Base-by-base conservation (phyloP, 768 basidiomycete species). In the Russula lepida region DNA sequence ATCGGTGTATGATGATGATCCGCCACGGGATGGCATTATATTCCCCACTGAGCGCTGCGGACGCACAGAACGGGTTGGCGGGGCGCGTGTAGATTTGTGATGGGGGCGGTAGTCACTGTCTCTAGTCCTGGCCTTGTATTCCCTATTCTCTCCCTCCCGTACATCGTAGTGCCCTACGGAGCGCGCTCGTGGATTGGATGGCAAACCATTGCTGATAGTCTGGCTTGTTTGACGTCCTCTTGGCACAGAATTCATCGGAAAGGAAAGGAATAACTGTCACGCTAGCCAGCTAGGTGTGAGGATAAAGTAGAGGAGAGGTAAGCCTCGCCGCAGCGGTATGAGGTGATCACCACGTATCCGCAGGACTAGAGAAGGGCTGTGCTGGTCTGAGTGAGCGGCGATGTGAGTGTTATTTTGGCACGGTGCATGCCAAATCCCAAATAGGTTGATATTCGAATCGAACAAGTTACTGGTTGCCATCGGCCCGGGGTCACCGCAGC, bases 161-260 rank as follows among this genome's bases (percentile, higher is more conserved):
- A 15, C 32, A 33, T 62, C 56, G 27, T 41, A n/a, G 7, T 71
- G 68, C 37, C 72, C 71, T 1, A 62, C 66, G 3, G 76, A 74
- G 58, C 76, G 77, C 53, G 77, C 70, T 33, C 73, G 72, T 17
- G 76, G 77, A 54, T 66, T 74, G 46, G 72, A 69, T 44, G 78
- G 78, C 37, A 79, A 71, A 43, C 78, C 77, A 23, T 67, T 66
- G 6, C 23, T 9, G 21, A 30, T 35, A n/a, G 46, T 41, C 49
- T 46, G 48, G 23, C 56, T 37, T 27, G 46, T 25, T 48, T 51
- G 30, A 19, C 65, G 63, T 48, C 52, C 54, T 5, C 17, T 39
- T 17, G 58, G 62, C 25, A 23, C 44, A 13, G 65, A 56, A 53
- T 56, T 61, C 63, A 68, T 70, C 56, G 15, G 7, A 23, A 54